Percentiles rank a stretch among this genome's conserved stretches.
Evolutionary conservation across 495 filamentous ascomycete species (phyloP).

Genomic region (Hypomontagnella monticulosa): DNA sequence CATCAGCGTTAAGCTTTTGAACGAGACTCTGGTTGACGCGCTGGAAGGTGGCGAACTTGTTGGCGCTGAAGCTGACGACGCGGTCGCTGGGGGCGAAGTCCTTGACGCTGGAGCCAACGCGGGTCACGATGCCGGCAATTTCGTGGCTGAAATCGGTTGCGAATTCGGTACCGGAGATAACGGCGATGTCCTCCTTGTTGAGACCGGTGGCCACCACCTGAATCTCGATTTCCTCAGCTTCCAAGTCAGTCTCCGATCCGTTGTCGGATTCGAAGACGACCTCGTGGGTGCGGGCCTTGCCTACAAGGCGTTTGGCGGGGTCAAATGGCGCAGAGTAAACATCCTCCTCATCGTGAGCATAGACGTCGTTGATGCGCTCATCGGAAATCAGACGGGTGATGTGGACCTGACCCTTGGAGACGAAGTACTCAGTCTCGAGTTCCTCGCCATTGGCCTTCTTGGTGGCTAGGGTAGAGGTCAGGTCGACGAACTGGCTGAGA

Average conservation of each 20-base stretch:
- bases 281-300: constrained; percentile 16
- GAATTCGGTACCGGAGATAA: constrained; percentile 36
- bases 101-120: constrained; percentile 24
- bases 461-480: constrained; percentile 1
- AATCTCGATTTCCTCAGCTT: constrained; percentile 30
- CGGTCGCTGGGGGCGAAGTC: constrained; percentile 14
- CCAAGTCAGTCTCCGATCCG: not conserved
- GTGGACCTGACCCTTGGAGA: constrained; percentile 39
- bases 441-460: constrained; percentile 15
- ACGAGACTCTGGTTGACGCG: constrained; percentile 5
- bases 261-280: constrained; percentile 14
- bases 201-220: constrained; percentile 34
- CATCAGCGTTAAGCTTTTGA: constrained; percentile 1
- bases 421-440: constrained; percentile 36
- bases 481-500: constrained; percentile 24
- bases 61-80: constrained; percentile 31
- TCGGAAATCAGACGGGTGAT: constrained; percentile 46
- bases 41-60: constrained; percentile 34
- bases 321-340: not conserved
- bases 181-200: constrained; percentile 36
- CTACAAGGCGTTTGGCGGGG: not conserved
- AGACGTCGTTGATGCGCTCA: not conserved
- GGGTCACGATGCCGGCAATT: constrained; percentile 29
- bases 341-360: constrained; percentile 10
- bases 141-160: constrained; percentile 41